Evolutionary conservation across 805 yeast genomes (phyloP).

Genomic region (Barnettozyma populi): DNA sequence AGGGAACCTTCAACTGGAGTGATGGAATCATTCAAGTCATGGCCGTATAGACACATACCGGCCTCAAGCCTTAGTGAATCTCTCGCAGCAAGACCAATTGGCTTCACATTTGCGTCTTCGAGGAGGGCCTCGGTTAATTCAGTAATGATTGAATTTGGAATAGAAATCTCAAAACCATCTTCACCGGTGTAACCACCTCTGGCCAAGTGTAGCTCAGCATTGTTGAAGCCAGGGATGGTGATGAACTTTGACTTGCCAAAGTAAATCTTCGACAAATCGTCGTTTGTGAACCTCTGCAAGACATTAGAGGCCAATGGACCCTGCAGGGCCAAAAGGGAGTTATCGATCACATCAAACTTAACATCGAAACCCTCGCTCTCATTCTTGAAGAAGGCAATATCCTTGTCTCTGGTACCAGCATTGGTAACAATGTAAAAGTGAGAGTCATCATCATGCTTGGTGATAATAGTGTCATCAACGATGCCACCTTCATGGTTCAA

Average conservation of each 20-base stretch:
- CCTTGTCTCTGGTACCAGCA: constrained; percentile 90
- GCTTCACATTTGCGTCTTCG: constrained; percentile 54
- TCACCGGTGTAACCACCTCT: constrained; percentile 98
- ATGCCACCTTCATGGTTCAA: constrained; percentile 75
- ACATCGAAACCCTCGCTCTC: constrained; percentile 38
- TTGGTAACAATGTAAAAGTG: constrained; percentile 85
- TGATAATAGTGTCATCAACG: constrained; percentile 89
- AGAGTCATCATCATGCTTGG: constrained; percentile 63
- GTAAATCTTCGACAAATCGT: constrained; percentile 52
- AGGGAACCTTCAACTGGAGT: constrained; percentile 89
- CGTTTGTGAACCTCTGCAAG: constrained; percentile 57
- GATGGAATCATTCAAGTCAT: constrained; percentile 71
- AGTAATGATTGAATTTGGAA: constrained; percentile 53
- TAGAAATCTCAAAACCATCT: constrained; percentile 92
- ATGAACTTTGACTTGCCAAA: constrained; percentile 58
- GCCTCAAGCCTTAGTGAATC: constrained; percentile 95
- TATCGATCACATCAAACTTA: constrained; percentile 47
- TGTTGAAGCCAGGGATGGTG: constrained; percentile 29
- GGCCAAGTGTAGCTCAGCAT: constrained; percentile 62
- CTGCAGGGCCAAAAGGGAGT: constrained; percentile 83
- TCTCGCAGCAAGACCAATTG: constrained; percentile 97
- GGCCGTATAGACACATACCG: constrained; percentile 96
- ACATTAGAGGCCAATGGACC: constrained; percentile 81
- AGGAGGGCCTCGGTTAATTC: constrained; percentile 58
- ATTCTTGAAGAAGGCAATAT: constrained; percentile 53